Base-by-base conservation (phyloP, 2,329 filamentous ascomycete genomes). In the Clonostachys sp. region DNA sequence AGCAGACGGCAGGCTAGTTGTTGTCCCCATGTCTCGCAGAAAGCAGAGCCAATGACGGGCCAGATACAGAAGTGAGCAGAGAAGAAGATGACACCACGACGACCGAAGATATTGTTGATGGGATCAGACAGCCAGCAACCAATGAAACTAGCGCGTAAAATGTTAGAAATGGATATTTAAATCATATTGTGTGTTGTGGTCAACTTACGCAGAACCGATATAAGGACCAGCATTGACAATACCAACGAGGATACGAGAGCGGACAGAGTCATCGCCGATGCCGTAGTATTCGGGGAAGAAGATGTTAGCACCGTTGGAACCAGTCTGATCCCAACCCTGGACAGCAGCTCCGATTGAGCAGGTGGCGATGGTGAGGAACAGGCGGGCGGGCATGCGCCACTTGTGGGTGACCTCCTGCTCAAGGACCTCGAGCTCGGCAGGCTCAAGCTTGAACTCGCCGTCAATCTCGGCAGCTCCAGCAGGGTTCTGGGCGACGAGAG, bases 51-150 rank as follows among this genome's bases (percentile, higher is more conserved):
- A 47, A 87, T 80, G 2, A 81, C 77, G 2, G 82, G 69, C 52
- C 83, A 68, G 41, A 89, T 68, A 59, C 84, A 87, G 60, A 91
- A 84, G 52, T 87, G 78, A 44, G 86, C 88, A 8, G 87, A 83
- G 48, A 89, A 68, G 64, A 90, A 91, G 52, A 92, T 91, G 20
- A 65, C 62, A 34, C 71, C 72, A 6, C 73, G 68, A 14, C 73
- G 72, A 13, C 73, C 74, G 33, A 70, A 58, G 45, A 57, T 60
- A 45, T 66, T 53, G 52, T 72, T 77, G 47, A 86, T 74, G 14
- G 83, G 82, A 50, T 88, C 84, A 1, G 83, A 84, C 13, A 85
- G 64, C 83, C 83, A 86, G 60, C 81, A 50, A 35, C 48, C 48
- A 43, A 50, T 47, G 45, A 54, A 77, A 0, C 36, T 39, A 14